phyloP scores from a whole-genome alignment of 805 yeast genomes.

The Sugiyamaella marilandica region DNA sequence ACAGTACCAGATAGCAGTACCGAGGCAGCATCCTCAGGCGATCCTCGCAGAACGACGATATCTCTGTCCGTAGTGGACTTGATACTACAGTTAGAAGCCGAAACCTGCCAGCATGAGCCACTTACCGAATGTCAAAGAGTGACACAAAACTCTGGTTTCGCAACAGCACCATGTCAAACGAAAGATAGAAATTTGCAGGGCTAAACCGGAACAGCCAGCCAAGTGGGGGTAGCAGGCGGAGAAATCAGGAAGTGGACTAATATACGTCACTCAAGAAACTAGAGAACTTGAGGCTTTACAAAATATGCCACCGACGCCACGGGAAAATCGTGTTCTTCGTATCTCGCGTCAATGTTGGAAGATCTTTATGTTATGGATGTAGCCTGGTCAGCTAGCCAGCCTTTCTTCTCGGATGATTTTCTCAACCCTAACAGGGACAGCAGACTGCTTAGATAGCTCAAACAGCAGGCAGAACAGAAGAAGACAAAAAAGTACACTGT shows the following conservation, averaged over 20 bases:
- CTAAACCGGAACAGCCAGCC: not conserved
- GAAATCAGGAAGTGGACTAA: not conserved
- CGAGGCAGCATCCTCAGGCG: slow-evolving; percentile 71
- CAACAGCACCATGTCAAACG: slow-evolving; percentile 22
- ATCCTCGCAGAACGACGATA: slow-evolving; percentile 75
- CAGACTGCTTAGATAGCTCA: not conserved
- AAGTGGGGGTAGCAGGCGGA: not conserved
- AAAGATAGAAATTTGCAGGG: not conserved
- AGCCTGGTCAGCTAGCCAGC: not conserved
- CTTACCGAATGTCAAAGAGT: slow-evolving; percentile 41
- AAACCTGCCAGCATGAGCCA: not conserved
- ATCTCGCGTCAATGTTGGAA: no score
- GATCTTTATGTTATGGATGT: no score
- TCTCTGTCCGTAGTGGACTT: slow-evolving; percentile 62
- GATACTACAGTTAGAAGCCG: slow-evolving; percentile 37
- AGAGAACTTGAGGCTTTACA: not conserved
- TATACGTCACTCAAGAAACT: not conserved
- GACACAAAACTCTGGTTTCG: slow-evolving; percentile 33
- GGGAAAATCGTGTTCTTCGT: no score
- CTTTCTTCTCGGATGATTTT: not conserved
- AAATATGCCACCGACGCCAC: not conserved
- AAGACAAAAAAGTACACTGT: not conserved
- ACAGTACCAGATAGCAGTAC: slow-evolving; percentile 72
- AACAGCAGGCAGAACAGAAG: not conserved
- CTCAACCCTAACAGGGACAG: not conserved